A percentile compares a stretch with the other conserved stretches of the same genome.
These are phyloP conservation scores for Linum trigynum DNA, from an alignment of 345 rosid genomes.

Conservation along the genomic window DNA sequence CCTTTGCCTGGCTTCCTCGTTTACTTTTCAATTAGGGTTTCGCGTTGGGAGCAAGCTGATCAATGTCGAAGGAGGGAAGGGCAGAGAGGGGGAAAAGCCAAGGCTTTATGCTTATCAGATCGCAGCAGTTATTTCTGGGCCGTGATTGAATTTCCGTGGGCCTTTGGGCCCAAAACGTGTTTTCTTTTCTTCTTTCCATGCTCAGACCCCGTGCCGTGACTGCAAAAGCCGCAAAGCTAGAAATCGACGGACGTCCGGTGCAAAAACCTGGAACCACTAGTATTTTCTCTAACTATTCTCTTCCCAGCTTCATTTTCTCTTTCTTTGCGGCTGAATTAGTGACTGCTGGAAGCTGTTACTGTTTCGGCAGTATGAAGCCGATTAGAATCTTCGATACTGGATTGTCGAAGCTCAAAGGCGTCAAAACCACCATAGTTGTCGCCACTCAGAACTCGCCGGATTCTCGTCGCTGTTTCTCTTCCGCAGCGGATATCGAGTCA, in stretches of 20 bases:
- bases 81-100: no score
- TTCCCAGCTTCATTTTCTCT: not conserved
- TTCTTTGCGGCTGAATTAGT: not conserved
- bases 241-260: no score
- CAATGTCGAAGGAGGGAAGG: no score
- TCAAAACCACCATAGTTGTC: conserved; percentile 7
- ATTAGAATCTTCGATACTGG: conserved; percentile 10
- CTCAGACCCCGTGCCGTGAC: not conserved
- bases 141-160: not conserved
- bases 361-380: conserved; percentile 24
- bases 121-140: no score
- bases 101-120: no score
- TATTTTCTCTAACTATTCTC: not conserved
- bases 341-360: no score
- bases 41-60: not conserved
- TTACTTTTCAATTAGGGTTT: not conserved
- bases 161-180: not conserved
- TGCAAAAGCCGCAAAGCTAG: no score
- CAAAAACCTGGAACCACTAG: not conserved
- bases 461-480: conserved; percentile 17
- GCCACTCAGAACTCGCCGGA: not conserved
- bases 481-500: conserved; percentile 3
- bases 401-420: conserved; percentile 3
- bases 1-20: not conserved
- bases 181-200: not conserved